Evolutionary conservation across 352 stramenopile species (phyloP), one percentile per base, ranked within the genome.

Genomic region (Globisporangium splendens): DNA sequence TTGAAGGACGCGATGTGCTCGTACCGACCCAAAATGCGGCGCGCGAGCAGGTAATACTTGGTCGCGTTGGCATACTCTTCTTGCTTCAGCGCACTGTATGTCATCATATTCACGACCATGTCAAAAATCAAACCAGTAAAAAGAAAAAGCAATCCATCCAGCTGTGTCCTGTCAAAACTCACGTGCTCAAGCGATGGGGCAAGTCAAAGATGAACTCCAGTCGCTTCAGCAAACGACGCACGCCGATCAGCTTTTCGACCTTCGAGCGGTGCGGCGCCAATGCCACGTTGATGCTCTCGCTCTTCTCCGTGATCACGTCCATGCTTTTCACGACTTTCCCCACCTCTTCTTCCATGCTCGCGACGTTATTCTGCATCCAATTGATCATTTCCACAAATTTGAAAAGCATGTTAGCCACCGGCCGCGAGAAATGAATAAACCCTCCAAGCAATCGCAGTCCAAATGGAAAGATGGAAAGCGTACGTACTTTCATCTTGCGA

Each of bases 201-300:
- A 99, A 72, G 54, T 98, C 96, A 43, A 99, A 96, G 48, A 99
- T 88, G 46, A 98, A 98, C 71, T 99, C 96, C 22, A 99, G 88
- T 53, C 96, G 83, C 68, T 98, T 96, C 28, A 99, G 73, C 24
- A 99, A 76, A 18, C 97, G 86, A 18, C 96, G 90, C 35, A 99
- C 91, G 10, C 96, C 83, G 28, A 99, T 93, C 56, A 99, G 96
- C 69, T 99, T 98, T 39, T 98, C 96, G 41, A 99, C 94, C 59
- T 92, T 92, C 54, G 80, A 90, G 39, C 79, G 83, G 54, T 91
- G 84, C 18, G 77, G 73, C 14, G 86, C 89, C 18, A 98, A 69
- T 7, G 84, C 77, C 33, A 89, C 73, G 70, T 98, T 97, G 53
- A 98, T 89, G 35, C 74, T 86, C 62, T 89, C 78, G 56, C 81